These are phyloP conservation scores for Solanum virginianum DNA, from an alignment of 257 asterid genomes.

Conservation along the genomic window DNA sequence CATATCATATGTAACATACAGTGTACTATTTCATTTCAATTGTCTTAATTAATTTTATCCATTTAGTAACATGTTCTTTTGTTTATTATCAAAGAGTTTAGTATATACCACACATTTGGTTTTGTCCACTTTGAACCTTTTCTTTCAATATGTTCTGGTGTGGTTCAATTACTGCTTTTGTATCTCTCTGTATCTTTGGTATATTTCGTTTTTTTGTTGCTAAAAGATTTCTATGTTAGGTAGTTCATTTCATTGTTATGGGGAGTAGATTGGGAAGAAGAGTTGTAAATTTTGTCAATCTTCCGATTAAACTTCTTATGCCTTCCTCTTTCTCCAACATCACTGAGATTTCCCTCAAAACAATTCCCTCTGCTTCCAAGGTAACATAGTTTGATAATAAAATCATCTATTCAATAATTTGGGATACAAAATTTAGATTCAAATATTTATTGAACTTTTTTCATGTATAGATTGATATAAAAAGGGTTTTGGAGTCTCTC, in stretches of 20 bases:
- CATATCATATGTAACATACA: background rate
- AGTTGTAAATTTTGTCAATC: constrained; percentile 61
- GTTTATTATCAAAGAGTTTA: background rate
- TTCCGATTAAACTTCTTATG: constrained; percentile 86
- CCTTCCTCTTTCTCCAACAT: constrained; percentile 74
- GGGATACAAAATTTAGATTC: no score
- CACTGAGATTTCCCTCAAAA: constrained; percentile 84
- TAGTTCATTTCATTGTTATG: constrained; percentile 16
- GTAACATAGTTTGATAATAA: background rate
- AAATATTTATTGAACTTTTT: no score
- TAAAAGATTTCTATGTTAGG: background rate
- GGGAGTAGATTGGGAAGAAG: constrained; percentile 78
- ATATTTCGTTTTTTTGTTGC: background rate
- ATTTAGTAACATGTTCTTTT: background rate
- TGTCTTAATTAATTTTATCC: background rate
- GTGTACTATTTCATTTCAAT: background rate
- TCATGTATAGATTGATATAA: constrained; percentile 57
- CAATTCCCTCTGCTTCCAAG: constrained; percentile 90
- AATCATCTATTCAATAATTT: no score
- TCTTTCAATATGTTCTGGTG: background rate
- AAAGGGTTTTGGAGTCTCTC: constrained; percentile 80
- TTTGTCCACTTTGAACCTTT: background rate
- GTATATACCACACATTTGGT: background rate
- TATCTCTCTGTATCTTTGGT: background rate
- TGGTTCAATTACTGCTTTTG: background rate